Conservation (phyloP, 2,329 filamentous ascomycete species). For the Trichophyton verrucosum region DNA sequence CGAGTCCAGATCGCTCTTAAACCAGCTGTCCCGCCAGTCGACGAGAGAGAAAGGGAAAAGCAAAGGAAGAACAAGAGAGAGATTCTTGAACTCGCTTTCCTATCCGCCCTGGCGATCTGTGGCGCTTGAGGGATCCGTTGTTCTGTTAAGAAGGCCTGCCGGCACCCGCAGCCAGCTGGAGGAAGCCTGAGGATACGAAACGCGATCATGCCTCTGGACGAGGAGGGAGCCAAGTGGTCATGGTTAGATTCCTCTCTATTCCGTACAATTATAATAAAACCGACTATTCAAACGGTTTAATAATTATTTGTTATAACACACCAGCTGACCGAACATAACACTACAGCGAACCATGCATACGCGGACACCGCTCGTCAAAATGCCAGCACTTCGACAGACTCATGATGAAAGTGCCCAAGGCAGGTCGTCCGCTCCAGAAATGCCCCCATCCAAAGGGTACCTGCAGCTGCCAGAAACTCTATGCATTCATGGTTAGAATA, state of each 20-base stretch:
- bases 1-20: too few species aligned
- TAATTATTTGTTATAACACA: neutral
- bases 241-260: constrained; percentile 23
- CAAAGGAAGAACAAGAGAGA: neutral
- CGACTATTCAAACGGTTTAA: neutral
- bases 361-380: constrained; percentile 39
- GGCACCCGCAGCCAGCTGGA: neutral
- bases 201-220: constrained; percentile 31
- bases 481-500: constrained; percentile 35
- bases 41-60: neutral
- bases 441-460: constrained; percentile 35
- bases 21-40: too few species aligned
- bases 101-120: neutral
- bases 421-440: constrained; percentile 36
- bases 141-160: neutral
- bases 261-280: constrained; percentile 1
- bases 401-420: constrained; percentile 40
- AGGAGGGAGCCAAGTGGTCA: constrained; percentile 35
- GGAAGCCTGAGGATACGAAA: neutral
- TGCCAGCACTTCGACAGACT: constrained; percentile 37
- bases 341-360: constrained; percentile 37
- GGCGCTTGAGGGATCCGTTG: neutral
- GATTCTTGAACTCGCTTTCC: neutral
- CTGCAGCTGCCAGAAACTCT: constrained; percentile 32
- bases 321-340: neutral